Base-by-base conservation (phyloP, 2,329 filamentous ascomycete genomes). In the Venturia effusa region DNA sequence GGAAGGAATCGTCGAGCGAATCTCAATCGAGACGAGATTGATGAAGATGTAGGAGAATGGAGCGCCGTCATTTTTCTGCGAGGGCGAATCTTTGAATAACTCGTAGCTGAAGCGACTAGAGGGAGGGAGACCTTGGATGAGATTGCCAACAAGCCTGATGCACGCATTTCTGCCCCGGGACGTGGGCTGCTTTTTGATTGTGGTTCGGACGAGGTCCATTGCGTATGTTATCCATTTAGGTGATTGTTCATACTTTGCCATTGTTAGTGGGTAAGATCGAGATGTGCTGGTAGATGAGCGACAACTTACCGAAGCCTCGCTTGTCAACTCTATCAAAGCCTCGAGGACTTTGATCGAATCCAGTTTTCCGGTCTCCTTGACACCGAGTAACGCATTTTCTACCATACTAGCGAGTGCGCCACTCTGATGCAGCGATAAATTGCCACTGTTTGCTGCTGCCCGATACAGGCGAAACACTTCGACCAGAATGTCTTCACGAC, bases 21-120 rank as follows among this genome's bases (percentile, higher is more conserved):
- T 77, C 70, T 89, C 87, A 64, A 88, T 83, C 40, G 88, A 79
- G 7, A 88, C 70, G n/a, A 88, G 79, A 67, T 83, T 87, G 63
- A 88, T 73, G 64, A 89, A 79, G 4, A 88, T 75, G 68, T 85
- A 88, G 0, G 83, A 81, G 66, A 84, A 83, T 0, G 84, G 81
- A 66, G 83, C 85, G 40, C 79, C 76, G 19, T 48, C 60, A 41
- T 32, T 11, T 17, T 3, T n/a, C 11, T 72, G 69, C 7, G 10
- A 11, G 1, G 75, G 70, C 32, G 72, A 71, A 30, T 65, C 51
- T 27, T 76, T 74, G 73, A 88, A 88, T 1, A 89, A 74, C 3
- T 84, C 71, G 10, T 70, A 69, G 0, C 81, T 74, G 1, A 77
- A 77, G 4, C 74, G 71, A 0, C 70, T 67, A 1, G 82, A 83